phyloP scores from a whole-genome alignment of 306 rosid genomes.

The Lithocarpus polystachyus region DNA sequence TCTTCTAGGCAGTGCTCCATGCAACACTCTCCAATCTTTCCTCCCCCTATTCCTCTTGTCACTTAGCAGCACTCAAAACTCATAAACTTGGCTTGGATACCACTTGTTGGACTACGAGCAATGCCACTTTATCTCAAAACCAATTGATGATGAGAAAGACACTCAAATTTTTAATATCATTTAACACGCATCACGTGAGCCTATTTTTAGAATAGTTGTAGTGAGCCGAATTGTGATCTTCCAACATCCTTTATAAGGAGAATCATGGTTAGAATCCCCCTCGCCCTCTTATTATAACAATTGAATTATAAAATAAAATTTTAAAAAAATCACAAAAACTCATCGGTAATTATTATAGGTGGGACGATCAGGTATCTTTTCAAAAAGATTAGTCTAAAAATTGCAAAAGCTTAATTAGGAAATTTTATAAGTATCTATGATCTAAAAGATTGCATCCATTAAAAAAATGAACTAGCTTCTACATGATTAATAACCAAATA shows the following conservation, averaged over 20 bases:
- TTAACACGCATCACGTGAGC: rapidly evolving
- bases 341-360: not conserved
- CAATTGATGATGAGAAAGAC: too few relatives aligned
- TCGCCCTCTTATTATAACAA: too few relatives aligned
- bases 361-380: not conserved
- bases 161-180: too few relatives aligned
- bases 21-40: slow-evolving; percentile 95
- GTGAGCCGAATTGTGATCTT: too few relatives aligned
- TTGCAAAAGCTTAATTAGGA: too few relatives aligned
- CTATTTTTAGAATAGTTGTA: too few relatives aligned
- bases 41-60: slow-evolving; percentile 90
- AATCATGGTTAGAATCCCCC: too few relatives aligned
- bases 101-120: too few relatives aligned
- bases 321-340: not conserved
- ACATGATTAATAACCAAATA: not conserved
- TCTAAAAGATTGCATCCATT: not conserved
- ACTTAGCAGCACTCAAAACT: slow-evolving; percentile 27
- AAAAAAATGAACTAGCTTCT: not conserved
- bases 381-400: not conserved
- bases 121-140: too few relatives aligned
- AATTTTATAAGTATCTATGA: not conserved
- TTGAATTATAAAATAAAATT: too few relatives aligned
- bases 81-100: too few relatives aligned
- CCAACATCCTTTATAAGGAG: too few relatives aligned
- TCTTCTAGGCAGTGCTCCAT: slow-evolving; percentile 93